Base-by-base conservation (phyloP, 2,329 filamentous ascomycete genomes). In the Nemania sp. region DNA sequence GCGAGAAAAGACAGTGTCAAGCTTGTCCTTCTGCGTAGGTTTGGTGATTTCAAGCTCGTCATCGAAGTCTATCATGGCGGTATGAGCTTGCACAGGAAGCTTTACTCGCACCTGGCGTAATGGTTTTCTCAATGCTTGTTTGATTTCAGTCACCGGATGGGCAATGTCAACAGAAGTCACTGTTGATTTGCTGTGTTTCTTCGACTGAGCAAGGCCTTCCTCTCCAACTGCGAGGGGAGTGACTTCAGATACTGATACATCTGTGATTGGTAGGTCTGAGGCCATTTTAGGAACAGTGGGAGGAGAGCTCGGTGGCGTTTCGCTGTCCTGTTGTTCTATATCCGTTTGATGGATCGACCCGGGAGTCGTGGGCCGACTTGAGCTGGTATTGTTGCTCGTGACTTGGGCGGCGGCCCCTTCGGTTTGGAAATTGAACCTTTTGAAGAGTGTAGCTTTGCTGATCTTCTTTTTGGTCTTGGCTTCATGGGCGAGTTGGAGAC, bases 381-480 rank as follows among this genome's bases (percentile, higher is more conserved):
- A 89, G 67, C 79, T 84, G 5, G 74, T 62, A 11, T 73, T 71
- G 49, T 77, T 74, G 37, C 45, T 63, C 42, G 59, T 73, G 43
- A 46, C 62, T 34, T 59, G 62, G 2, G 65, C 52, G 7, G 70
- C 45, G 41, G 66, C 47, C n/a, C 71, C 73, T 9, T 69, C 68
- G 5, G 78, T 75, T 64, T 79, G 82, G 65, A 86, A 92, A 67
- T 92, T 91, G 76, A 97, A 96, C 20, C 83, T 83, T 48, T 90
- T 86, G 66, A 97, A 89, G 1, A 99, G 78, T 54, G 89, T 89
- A 31, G 86, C 83, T 63, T 92, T 94, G 6, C 87, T 86, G 60
- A 96, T 89, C 74, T 91, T 96, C 78, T 94, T 97, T 72, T 89
- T 92, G 1, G 91, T 96, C 73, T 87, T 90, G 20, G 90, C 89